These are phyloP conservation scores for Colletotrichum tamarilloi DNA, from an alignment of 2,329 filamentous ascomycete species.

Conservation along the genomic window DNA sequence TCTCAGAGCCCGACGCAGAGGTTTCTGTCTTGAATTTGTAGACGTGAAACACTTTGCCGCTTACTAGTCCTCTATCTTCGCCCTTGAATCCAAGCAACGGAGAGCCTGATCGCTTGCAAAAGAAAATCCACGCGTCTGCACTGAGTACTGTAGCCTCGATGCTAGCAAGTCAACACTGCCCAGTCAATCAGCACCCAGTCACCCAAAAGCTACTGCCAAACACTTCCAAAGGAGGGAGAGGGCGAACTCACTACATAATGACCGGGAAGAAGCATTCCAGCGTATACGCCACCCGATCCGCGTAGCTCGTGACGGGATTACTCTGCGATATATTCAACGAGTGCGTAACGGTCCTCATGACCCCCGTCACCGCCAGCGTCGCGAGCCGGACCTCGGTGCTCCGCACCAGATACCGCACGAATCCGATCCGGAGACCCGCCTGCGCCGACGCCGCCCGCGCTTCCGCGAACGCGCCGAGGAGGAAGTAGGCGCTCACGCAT, in stretches of 20 bases:
- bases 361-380: not conserved
- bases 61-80: not conserved
- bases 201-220: not conserved
- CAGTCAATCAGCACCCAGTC: not conserved
- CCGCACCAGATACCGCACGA: not conserved
- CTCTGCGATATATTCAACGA: not conserved
- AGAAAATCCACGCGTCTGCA: not conserved
- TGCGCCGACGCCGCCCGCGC: not conserved
- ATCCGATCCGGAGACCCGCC: not conserved
- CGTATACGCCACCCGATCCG: not conserved
- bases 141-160: not conserved
- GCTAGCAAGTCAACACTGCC: not conserved
- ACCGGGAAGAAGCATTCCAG: not conserved
- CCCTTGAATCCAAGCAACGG: not conserved
- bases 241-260: not conserved
- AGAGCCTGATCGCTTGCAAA: not conserved
- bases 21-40: not conserved
- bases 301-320: not conserved
- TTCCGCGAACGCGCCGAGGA: conserved; percentile 31
- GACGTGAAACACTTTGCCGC: not conserved
- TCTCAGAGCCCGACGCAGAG: not conserved
- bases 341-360: not conserved
- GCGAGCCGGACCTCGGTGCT: not conserved
- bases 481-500: conserved; percentile 50
- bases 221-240: not conserved